These are phyloP conservation scores for Pulveroboletus sp. DNA, from an alignment of 1,284 basidiomycete genomes.

Conservation along the genomic window DNA sequence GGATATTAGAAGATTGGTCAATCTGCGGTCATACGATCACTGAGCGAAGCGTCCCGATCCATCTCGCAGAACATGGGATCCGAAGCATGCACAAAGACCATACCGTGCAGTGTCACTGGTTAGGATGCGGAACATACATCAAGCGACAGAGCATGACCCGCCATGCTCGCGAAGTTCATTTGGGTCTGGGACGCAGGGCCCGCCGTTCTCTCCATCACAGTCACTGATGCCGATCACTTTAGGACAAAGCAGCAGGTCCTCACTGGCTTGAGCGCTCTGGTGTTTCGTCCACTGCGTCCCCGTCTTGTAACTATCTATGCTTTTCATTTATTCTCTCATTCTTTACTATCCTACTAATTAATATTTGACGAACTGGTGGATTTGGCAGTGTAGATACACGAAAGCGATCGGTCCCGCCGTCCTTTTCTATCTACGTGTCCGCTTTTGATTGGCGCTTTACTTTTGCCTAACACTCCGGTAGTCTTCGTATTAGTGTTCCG, in stretches of 20 bases:
- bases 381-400: neutral
- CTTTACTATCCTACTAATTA: neutral
- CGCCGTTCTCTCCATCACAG: too few species aligned
- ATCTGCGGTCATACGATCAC: slow-evolving; percentile 13
- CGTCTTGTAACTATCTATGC: neutral
- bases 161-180: slow-evolving; percentile 19
- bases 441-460: neutral
- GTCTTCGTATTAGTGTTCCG: neutral
- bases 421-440: neutral
- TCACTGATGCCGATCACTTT: neutral
- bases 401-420: neutral
- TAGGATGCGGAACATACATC: neutral
- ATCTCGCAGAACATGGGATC: slow-evolving; percentile 24
- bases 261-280: neutral
- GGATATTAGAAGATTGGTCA: neutral
- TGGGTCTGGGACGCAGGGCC: slow-evolving; percentile 20
- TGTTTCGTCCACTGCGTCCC: neutral
- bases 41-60: neutral
- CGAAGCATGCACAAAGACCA: neutral
- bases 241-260: neutral
- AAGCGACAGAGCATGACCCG: slow-evolving; percentile 14
- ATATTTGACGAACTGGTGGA: neutral
- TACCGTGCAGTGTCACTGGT: slow-evolving; percentile 17
- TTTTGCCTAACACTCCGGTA: neutral
- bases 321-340: neutral